Evolutionary conservation across 805 yeast genomes (phyloP).

Genomic region (Saccharomyces eubayanus): DNA sequence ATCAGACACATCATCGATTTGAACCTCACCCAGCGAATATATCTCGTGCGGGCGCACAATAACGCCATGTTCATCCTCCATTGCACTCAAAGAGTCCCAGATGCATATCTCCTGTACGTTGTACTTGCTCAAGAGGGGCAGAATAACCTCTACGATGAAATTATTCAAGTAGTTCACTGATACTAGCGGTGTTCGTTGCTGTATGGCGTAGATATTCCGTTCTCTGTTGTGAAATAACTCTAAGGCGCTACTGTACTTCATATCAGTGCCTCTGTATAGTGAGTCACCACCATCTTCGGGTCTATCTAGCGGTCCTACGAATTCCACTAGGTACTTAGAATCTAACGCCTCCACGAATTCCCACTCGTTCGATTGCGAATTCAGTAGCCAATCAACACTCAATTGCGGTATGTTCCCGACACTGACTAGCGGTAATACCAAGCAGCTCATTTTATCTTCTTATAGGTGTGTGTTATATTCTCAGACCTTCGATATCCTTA

Average conservation of each 20-base stretch:
- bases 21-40: neutral
- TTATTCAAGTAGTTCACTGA: slow-evolving; percentile 44
- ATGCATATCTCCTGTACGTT: slow-evolving; percentile 43
- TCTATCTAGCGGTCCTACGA: slow-evolving; percentile 70
- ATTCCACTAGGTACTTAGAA: slow-evolving; percentile 62
- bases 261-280: slow-evolving; percentile 3
- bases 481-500: neutral
- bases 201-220: slow-evolving; percentile 49
- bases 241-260: slow-evolving; percentile 46
- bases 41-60: neutral
- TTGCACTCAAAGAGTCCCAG: slow-evolving; percentile 64
- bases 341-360: slow-evolving; percentile 48
- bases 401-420: slow-evolving; percentile 89
- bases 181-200: slow-evolving; percentile 78
- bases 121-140: slow-evolving; percentile 39
- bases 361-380: slow-evolving; percentile 34
- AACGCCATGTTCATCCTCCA: slow-evolving; percentile 14
- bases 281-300: slow-evolving; percentile 8
- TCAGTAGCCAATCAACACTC: slow-evolving; percentile 61
- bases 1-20: neutral
- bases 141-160: slow-evolving; percentile 44
- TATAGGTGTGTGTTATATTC: neutral
- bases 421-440: slow-evolving; percentile 74
- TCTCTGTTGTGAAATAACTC: slow-evolving; percentile 49
- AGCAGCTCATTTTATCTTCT: slow-evolving; percentile 3